Base-by-base conservation (phyloP, 805 yeast genomes). In the Candida peoriensis region DNA sequence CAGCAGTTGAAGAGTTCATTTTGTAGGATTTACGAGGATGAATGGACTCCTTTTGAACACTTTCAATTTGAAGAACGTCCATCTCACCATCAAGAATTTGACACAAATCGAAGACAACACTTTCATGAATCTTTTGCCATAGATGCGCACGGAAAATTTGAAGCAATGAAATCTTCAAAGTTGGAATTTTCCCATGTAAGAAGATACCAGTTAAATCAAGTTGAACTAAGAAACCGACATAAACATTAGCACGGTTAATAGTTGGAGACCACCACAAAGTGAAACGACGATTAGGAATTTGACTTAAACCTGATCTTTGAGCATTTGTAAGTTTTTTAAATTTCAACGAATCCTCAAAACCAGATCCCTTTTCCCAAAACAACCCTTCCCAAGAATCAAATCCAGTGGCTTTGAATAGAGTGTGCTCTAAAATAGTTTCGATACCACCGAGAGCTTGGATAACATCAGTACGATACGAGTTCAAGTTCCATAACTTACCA, bases 261-360 rank as follows among this genome's bases (percentile, higher is more conserved):
- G 99, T 93, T 6, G 99, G 99, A 0, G 97, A 88, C 99, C 99
- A 93, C 99, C 99, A 93, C 20, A 93, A 64, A 0, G 98, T 93
- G 55, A 93, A 93, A 30, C 99, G 74, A 57, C 99, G 80, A 55
- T 93, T 93, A 4, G 99, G 99, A 52, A 93, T 90, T 63, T 93
- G 99, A 53, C 94, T 85, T 45, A 93, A 71, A 55, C 99, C 99
- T 5, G 96, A 81, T 52, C 98, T 70, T 66, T 93, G 99, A 2
- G 99, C 99, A 60, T 90, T 90, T 1, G 99, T 93, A 47, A 93
- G 71, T 55, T 90, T 93, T 58, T 89, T 88, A 61, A 88, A 85
- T 56, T 89, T 90, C 74, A 93, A 73, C 0, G 96, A 83, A 51
- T 93, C 98, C 58, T 93, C 99, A 56, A 89, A 93, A 0, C 98